Conservation (phyloP, 2,329 filamentous ascomycete species). For the Myriangium duriaei region DNA sequence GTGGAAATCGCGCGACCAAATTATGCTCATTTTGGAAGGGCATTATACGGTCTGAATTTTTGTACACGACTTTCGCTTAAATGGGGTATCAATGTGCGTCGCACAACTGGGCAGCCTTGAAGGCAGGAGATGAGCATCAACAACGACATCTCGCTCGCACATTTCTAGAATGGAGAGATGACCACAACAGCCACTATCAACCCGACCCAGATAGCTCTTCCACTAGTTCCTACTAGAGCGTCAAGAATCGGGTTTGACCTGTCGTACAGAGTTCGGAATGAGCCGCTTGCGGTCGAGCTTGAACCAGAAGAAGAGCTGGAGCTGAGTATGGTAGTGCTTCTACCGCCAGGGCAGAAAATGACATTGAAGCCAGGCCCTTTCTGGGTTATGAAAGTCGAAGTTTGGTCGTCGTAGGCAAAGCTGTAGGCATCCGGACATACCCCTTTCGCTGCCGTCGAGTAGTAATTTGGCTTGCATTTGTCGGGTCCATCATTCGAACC, state of each 20-base stretch:
- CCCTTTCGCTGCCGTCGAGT: constrained; percentile 56
- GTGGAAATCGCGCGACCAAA: no score
- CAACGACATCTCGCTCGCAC: no score
- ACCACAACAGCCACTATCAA: constrained; percentile 5
- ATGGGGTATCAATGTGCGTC: no score
- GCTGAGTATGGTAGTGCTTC: constrained; percentile 37
- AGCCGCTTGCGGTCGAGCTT: constrained; percentile 14
- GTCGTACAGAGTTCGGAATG: constrained; percentile 9
- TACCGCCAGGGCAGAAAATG: constrained; percentile 57
- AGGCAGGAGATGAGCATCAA: no score
- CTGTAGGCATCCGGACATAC: constrained; percentile 79
- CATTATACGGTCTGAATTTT: no score
- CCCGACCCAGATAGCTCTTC: constrained; percentile 7
- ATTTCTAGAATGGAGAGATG: no score
- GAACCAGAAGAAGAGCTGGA: constrained; percentile 21
- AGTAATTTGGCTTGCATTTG: constrained; percentile 53
- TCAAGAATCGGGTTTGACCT: constrained; percentile 14
- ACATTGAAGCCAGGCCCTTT: constrained; percentile 65
- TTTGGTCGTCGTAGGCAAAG: constrained; percentile 50
- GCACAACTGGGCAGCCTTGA: no score
- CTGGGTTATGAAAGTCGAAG: constrained; percentile 45
- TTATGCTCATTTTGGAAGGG: no score
- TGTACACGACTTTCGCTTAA: no score
- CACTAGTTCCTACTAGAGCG: constrained; percentile 9
- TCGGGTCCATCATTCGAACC: constrained; percentile 52